These are phyloP conservation scores for Solanum ossicruentum DNA, from an alignment of 257 asterid species.

Conservation along the genomic window DNA sequence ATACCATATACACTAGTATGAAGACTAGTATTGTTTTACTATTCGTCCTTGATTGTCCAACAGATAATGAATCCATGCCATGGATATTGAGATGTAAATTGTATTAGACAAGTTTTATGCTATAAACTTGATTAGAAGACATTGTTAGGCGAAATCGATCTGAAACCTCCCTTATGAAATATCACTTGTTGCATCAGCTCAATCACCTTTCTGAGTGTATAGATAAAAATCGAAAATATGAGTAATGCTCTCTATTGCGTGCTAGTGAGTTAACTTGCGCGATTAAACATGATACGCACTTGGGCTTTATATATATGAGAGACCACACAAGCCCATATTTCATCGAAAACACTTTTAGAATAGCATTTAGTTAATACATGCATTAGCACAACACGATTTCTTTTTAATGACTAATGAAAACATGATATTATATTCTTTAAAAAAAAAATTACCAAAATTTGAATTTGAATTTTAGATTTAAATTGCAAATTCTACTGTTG, in stretches of 20 bases:
- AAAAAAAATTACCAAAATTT: background rate
- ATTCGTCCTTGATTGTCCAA: background rate
- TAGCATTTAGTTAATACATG: background rate
- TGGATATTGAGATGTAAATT: background rate
- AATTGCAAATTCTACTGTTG: background rate
- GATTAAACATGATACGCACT: no score
- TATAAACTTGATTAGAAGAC: background rate
- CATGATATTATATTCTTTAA: background rate
- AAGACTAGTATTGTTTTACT: background rate
- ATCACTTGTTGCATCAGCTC: background rate
- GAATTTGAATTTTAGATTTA: background rate
- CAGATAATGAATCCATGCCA: background rate
- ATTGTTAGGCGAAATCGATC: background rate
- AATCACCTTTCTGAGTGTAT: fast-evolving
- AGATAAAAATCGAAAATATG: background rate
- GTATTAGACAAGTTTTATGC: background rate
- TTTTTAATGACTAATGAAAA: background rate
- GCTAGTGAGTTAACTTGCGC: no score
- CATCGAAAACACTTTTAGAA: no score
- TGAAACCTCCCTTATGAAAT: background rate
- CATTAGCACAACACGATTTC: background rate
- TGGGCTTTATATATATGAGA: no score
- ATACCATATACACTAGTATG: background rate
- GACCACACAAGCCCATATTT: no score
- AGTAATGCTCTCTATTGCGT: no score